A percentile compares a stretch with the other conserved stretches of the same genome.
These are phyloP conservation scores for Combretum micranthum DNA, from an alignment of 345 rosid species.

Conservation along the genomic window DNA sequence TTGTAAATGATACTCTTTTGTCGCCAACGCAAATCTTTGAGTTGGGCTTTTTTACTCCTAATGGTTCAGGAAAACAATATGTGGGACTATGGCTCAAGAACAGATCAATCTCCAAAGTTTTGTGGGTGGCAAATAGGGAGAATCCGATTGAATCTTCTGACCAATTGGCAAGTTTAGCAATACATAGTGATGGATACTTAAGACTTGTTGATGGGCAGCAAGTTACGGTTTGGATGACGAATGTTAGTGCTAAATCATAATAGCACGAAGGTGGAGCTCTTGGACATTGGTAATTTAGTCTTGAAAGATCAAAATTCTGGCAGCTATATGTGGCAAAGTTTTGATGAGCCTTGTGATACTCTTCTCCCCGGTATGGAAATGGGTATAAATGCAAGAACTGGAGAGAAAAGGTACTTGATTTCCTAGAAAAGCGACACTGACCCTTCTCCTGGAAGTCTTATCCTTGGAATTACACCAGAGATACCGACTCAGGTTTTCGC, in stretches of 20 bases:
- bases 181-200: conserved; percentile 13
- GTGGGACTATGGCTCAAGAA: conserved; percentile 8
- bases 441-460: conserved; percentile 20
- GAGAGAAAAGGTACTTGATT: no score
- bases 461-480: conserved; percentile 13
- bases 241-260: not conserved
- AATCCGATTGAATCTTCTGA: conserved; percentile 14
- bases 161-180: conserved; percentile 12
- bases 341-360: no score
- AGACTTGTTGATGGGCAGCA: conserved; percentile 13
- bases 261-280: conserved; percentile 14
- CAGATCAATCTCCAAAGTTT: conserved; percentile 3
- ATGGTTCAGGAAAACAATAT: not conserved
- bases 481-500: no score
- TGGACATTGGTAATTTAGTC: conserved; percentile 27
- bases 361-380: no score
- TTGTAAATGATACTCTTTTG: conserved; percentile 2
- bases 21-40: conserved; percentile 1
- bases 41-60: conserved; percentile 10
- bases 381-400: no score
- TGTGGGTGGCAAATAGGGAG: conserved; percentile 43
- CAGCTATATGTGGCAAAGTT: conserved; percentile 20
- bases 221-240: conserved; percentile 19
- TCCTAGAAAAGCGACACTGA: conserved; percentile 26
- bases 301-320: conserved; percentile 4